A percentile compares a stretch with the other conserved stretches of the same genome.
Conservation (phyloP, 2,329 filamentous ascomycete genomes). For the Claviceps digitariae region DNA sequence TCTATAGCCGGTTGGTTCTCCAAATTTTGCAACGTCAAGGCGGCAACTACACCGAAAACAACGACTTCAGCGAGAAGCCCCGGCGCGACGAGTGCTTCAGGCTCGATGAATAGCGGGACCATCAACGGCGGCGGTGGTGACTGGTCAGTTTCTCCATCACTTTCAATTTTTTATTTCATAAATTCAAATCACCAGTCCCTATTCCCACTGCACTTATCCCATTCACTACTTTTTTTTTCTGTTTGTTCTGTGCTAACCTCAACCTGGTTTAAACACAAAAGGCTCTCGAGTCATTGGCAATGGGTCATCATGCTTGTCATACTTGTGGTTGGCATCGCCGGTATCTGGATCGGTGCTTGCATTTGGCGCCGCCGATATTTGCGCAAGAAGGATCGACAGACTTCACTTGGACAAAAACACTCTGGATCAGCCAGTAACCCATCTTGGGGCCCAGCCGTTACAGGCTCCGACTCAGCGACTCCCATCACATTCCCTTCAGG, state of each 20-base stretch:
- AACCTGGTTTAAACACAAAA: too few species aligned
- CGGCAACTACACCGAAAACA: slow-evolving; percentile 9
- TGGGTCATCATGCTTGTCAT: slow-evolving; percentile 76
- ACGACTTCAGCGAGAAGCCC: slow-evolving; percentile 3
- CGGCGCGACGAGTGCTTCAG: neutral
- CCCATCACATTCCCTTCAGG: slow-evolving; percentile 9
- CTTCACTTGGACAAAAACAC: slow-evolving; percentile 22
- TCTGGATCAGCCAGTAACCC: slow-evolving; percentile 23
- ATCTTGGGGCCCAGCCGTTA: slow-evolving; percentile 21
- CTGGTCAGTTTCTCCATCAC: slow-evolving; percentile 27
- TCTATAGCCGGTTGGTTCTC: slow-evolving; percentile 60
- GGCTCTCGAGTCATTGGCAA: slow-evolving; percentile 57
- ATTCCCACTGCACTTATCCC: neutral
- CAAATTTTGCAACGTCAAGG: slow-evolving; percentile 42
- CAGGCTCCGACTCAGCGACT: slow-evolving; percentile 10
- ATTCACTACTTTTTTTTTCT: neutral
- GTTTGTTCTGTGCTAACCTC: neutral
- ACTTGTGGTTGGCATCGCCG: slow-evolving; percentile 53
- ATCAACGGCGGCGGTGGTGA: slow-evolving; percentile 22
- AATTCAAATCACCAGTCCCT: too few species aligned
- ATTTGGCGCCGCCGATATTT: slow-evolving; percentile 63
- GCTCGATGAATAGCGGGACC: slow-evolving; percentile 2
- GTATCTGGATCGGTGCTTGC: slow-evolving; percentile 53
- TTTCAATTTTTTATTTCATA: neutral
- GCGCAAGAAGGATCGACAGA: slow-evolving; percentile 49